Base-by-base conservation (phyloP, 768 basidiomycete species). In the Tricholoma hemisulphureum region DNA sequence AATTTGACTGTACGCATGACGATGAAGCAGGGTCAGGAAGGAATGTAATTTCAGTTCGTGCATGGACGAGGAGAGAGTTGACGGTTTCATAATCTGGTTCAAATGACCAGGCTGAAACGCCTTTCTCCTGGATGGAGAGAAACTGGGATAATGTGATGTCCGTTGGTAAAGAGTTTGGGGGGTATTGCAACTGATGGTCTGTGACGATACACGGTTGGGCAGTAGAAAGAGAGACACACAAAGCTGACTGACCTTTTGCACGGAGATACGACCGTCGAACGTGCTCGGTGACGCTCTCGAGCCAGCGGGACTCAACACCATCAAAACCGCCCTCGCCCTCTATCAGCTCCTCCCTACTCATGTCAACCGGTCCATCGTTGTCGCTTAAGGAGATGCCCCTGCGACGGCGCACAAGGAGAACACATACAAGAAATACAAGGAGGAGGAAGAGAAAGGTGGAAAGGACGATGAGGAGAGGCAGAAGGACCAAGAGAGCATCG, bases 121-220 rank as follows among this genome's bases (percentile, higher is more conserved):
- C 97, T 69, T 99, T 99, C 75, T 99, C 97, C 71, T 99, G 97
- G 57, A 99, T 99, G 24, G 95, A 95, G 20, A 99, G 86, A 75
- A 98, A 98, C 68, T 99, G 97, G 8, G 96, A 96, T 53, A 99
- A 80, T 1, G 96, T 99, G 73, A 99, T 98, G 72, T 99, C 97
- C 52, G 96, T 95, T 21, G 95, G 93, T 43, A 89, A 80, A n/a
- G 97, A 98, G 69, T 96, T 94, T 29, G 97, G 95, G 4, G 91
- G 93, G 72, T 95, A 95, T 70, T 91, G 88, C 23, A 87, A 60
- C 68, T 94, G 92, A 69, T 86, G 88, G 52, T 91, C 92, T 94
- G 70, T 6, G 37, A 50, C 32, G 28, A 49, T 60, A 53, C 55
- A 55, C 16, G 59, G 16, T 43, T 34, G 50, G 51, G 41, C 59